Evolutionary conservation across 345 rosid species (phyloP), one percentile per base, ranked within the genome.

Genomic region (Euphorbia peplus): DNA sequence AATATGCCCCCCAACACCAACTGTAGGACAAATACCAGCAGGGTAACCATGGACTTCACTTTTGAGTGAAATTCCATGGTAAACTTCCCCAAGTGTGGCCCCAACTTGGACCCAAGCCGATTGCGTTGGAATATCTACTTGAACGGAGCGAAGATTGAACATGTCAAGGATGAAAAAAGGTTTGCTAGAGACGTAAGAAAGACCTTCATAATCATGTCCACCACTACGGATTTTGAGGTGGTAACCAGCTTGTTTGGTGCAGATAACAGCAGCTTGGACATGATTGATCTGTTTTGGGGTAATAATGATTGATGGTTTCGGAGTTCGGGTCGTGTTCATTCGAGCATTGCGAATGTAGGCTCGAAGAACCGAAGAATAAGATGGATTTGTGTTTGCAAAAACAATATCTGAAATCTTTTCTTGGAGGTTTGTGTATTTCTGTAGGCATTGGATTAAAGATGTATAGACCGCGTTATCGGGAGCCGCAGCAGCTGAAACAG

Each of bases 1-100:
- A 0, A 88, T 1, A 56, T 85, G 92, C 1, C 92, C 92, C 3
- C 92, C 92, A 7, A 82, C 90, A 10, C 88, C 92, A 1, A 88
- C 92, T 7, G 88, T 88, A 0, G 88, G 90, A 32, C 93, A 85
- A 68, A 86, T 57, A 1, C 90, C 90, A 1, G 83, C 93, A 0
- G 93, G 90, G 22, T 78, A 85, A 0, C 88, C 90, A 37, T 57
- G 82, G 12, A 66, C 56, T 64, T 72, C 76, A 22, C 87, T 84
- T 18, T 72, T 78, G 65, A 81, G 68, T 81, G 76, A 84, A 9
- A 85, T 88, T 0, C 44, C 19, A 50, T 84, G 75, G 1, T 82
- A 88, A 19, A 88, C 73, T 41, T 88, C 92, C 0, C 89, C 92
- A 2, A 71, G 72, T 0, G 82, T 79, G 0, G 92, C 90, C 10